Evolutionary conservation across 2,329 filamentous ascomycete species (phyloP), one percentile per base, ranked within the genome.

Genomic region (Penicillium janthinellum): DNA sequence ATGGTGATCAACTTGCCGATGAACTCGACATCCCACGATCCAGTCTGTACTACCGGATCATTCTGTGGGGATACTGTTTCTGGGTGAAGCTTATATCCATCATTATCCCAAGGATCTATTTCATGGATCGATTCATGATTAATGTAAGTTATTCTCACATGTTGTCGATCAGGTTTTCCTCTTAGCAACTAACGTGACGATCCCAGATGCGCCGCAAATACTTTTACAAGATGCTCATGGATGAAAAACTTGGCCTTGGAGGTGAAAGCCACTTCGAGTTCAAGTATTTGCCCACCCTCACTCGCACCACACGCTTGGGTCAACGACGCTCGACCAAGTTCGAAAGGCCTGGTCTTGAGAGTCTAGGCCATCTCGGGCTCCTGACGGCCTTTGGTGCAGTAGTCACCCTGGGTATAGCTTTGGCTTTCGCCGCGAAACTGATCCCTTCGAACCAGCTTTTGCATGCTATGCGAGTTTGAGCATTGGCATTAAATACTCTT

Each of bases 201-300:
- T 28, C 20, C 12, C 47, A 71, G 57, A 71, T 78, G 20, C 71
- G 84, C 31, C 82, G 83, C 55, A 77, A 74, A 25, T 74, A 84
- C 0, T 84, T 88, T 63, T 89, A 85, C 72, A 77, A 80, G 17
- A 72, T 89, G 2, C 82, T 90, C 15, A 83, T 88, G n/a, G 81
- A 88, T 58, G 84, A 85, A 57, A 86, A 87, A 56, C 84, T 81
- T 57, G 89, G 87, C 0, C 78, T 93, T 7, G 86, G 88, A 0
- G 79, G 83, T 49, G 82, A 87, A 67, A 85, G 84, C 1, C 79
- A 77, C 8, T 92, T 92, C 69, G 85, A 88, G 20, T 89, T 92
- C 75, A 89, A 91, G 70, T 90, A 89, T 39, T 60, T 73, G 7
- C 71, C 71, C 8, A 69, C 64, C 15, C 62, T 68, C 20, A 67